Conservation (phyloP, 2,329 filamentous ascomycete genomes). For the Paecilomyces fulvus region DNA sequence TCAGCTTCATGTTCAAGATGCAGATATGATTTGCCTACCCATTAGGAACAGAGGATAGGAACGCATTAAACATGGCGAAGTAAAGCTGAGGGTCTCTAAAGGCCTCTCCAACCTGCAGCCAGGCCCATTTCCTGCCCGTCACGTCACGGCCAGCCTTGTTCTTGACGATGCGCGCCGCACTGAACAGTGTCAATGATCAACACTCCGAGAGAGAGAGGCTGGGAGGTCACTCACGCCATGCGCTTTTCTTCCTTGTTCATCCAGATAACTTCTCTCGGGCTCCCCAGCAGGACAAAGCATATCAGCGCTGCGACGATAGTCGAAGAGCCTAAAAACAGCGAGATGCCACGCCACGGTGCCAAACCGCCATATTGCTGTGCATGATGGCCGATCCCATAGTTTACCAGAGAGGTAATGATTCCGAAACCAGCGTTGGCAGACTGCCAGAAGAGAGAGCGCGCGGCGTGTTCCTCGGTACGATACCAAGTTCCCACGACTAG, state of each 20-base stretch:
- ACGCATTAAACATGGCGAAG: constrained; percentile 4
- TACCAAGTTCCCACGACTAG: not conserved
- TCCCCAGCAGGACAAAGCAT: not conserved
- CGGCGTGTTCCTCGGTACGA: not conserved
- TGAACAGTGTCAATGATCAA: not conserved
- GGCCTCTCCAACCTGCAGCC: not conserved
- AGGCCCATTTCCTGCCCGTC: not conserved
- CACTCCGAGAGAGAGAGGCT: not conserved
- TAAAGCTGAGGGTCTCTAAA: not conserved
- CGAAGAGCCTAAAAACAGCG: not conserved
- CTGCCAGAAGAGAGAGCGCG: not conserved
- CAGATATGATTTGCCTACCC: not conserved
- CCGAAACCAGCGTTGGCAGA: not conserved
- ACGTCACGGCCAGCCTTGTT: not conserved
- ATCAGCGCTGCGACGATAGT: not conserved
- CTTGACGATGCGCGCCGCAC: not conserved
- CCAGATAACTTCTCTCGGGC: not conserved
- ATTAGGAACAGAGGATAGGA: constrained; percentile 5
- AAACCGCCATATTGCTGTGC: not conserved
- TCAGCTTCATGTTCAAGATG: not conserved
- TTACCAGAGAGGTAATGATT: not conserved
- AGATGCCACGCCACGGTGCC: not conserved
- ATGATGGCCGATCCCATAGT: not conserved
- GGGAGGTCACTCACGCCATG: not conserved
- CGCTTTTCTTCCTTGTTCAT: not conserved